Evolutionary conservation across 345 rosid genomes (phyloP).

Genomic region (Eucalyptus polyanthemos): DNA sequence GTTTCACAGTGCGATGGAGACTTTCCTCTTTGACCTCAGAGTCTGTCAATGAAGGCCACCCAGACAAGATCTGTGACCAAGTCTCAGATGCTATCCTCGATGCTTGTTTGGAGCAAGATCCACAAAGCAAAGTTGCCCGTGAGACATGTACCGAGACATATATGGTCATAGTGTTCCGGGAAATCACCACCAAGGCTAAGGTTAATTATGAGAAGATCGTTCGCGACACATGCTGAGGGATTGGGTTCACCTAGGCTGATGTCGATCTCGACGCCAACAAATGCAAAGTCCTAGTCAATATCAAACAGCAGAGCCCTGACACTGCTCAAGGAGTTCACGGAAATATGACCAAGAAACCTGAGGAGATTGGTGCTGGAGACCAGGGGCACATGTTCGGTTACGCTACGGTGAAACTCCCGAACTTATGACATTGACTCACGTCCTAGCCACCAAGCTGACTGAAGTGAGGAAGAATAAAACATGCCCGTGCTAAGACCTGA

Average conservation of each 20-base stretch:
- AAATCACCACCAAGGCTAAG: slow-evolving; percentile 11
- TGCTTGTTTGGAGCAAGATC: slow-evolving; percentile 11
- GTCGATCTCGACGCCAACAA: slow-evolving; percentile 3
- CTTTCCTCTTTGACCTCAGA: slow-evolving; percentile 6
- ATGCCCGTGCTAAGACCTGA: slow-evolving; percentile 8
- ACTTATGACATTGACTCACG: slow-evolving; percentile 8
- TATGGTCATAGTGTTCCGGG: slow-evolving; percentile 13
- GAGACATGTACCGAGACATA: slow-evolving; percentile 8
- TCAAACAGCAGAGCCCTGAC: slow-evolving; percentile 7
- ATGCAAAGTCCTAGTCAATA: slow-evolving; percentile 7
- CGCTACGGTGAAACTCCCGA: slow-evolving; percentile 4
- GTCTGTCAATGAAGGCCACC: slow-evolving; percentile 11
- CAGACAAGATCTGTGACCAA: slow-evolving; percentile 7
- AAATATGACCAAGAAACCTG: slow-evolving; percentile 3
- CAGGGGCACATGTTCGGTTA: slow-evolving; percentile 14
- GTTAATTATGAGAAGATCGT: slow-evolving; percentile 4
- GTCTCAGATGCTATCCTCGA: slow-evolving; percentile 8
- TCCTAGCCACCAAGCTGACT: slow-evolving; percentile 4
- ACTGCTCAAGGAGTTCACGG: slow-evolving; percentile 6
- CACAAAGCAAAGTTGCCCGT: slow-evolving; percentile 6
- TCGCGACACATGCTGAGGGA: slow-evolving; percentile 5
- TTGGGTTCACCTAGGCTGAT: slow-evolving; percentile 5
- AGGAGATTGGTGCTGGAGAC: slow-evolving; percentile 9
- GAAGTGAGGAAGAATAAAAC: slow-evolving; percentile 9
- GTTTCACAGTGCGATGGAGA: not conserved